phyloP scores from a whole-genome alignment of 176 grass and related monocot genomes.

The Juncus inflexus region DNA sequence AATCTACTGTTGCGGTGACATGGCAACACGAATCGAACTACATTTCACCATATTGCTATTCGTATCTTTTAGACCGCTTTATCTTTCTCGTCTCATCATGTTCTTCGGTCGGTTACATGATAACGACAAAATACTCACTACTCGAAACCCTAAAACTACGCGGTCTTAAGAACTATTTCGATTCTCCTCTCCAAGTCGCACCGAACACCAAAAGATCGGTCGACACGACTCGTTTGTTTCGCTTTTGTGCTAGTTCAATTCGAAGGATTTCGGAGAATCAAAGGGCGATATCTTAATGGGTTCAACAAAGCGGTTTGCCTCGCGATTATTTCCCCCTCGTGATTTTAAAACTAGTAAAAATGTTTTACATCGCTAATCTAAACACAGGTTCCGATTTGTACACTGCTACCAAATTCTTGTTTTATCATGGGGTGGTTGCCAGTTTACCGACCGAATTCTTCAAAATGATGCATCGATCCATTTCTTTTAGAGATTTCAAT shows the following conservation, averaged over 20 bases:
- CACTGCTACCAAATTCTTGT: slow-evolving; percentile 31
- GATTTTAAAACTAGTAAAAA: slow-evolving; percentile 44
- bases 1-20: slow-evolving; percentile 23
- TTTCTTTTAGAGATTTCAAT: background rate
- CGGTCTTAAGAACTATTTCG: slow-evolving; percentile 39
- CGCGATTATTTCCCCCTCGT: slow-evolving; percentile 6
- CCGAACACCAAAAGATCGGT: background rate
- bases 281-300: slow-evolving; percentile 24
- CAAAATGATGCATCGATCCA: slow-evolving; percentile 21
- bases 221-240: background rate
- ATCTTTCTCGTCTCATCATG: slow-evolving; percentile 40
- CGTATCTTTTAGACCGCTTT: slow-evolving; percentile 61
- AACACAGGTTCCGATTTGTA: slow-evolving; percentile 18
- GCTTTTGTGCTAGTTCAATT: slow-evolving; percentile 27
- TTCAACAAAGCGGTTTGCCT: slow-evolving; percentile 17
- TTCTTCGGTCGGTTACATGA: slow-evolving; percentile 19
- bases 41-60: slow-evolving; percentile 46
- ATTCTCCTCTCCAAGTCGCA: slow-evolving; percentile 30
- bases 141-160: slow-evolving; percentile 43
- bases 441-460: slow-evolving; percentile 44
- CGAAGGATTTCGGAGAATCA: slow-evolving; percentile 22
- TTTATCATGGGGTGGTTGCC: background rate
- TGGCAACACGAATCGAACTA: slow-evolving; percentile 37
- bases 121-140: slow-evolving; percentile 52
- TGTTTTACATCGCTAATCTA: slow-evolving; percentile 37